Percentiles rank a stretch among this genome's conserved stretches.
Conservation (phyloP, 768 basidiomycete genomes). For the Gymnopilus dilepis region DNA sequence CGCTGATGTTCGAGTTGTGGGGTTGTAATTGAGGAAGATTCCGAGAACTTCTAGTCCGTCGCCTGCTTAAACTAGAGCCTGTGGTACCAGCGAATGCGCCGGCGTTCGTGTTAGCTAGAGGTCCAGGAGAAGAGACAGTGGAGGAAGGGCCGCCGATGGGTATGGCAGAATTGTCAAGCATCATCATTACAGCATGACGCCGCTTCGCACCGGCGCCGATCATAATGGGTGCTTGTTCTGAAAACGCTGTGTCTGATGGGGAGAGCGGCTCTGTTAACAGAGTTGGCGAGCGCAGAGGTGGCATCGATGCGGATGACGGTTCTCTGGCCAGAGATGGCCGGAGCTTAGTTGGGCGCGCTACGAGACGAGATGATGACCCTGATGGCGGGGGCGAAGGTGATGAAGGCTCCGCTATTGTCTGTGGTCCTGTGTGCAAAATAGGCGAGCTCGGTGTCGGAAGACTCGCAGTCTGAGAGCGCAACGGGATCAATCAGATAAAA, state of each 20-base stretch:
- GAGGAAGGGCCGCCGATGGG: conserved; percentile 44
- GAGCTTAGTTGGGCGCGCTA: conserved; percentile 31
- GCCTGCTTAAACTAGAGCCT: conserved; percentile 37
- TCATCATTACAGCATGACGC: conserved; percentile 80
- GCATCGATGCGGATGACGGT: conserved; percentile 22
- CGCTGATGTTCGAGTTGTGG: conserved; percentile 45
- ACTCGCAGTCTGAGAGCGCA: conserved; percentile 27
- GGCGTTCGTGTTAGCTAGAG: conserved; percentile 26
- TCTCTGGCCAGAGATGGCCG: conserved; percentile 27
- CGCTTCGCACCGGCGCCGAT: conserved; percentile 70
- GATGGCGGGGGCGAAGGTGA: conserved; percentile 40
- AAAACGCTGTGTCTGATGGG: conserved; percentile 30
- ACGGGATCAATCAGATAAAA: conserved; percentile 17
- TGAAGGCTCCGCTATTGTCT: conserved; percentile 34
- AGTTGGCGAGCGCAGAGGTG: conserved; percentile 25
- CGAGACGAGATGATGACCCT: conserved; percentile 25
- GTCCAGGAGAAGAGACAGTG: conserved; percentile 31
- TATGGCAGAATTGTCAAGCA: conserved; percentile 54
- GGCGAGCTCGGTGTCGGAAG: conserved; percentile 39
- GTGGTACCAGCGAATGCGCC: conserved; percentile 26
- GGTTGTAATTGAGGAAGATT: conserved; percentile 37
- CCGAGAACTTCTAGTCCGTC: conserved; percentile 61
- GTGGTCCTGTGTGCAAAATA: conserved; percentile 25
- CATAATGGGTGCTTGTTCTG: conserved; percentile 42
- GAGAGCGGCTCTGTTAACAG: conserved; percentile 26